Evolutionary conservation across 1,284 basidiomycete species (phyloP), one percentile per base, ranked within the genome.

Genomic region (Pseudozyma pruni): DNA sequence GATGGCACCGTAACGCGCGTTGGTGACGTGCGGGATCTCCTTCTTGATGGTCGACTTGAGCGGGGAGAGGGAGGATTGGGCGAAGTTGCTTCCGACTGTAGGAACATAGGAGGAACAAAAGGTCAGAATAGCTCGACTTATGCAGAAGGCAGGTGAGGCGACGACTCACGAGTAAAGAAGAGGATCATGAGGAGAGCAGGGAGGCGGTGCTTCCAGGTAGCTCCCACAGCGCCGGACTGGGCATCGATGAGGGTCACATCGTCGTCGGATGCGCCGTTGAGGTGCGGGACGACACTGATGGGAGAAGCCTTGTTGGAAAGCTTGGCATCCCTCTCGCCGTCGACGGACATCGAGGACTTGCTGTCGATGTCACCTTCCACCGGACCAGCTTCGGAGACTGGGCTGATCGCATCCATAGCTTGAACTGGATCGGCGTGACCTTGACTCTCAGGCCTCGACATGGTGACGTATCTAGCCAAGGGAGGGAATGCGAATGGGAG

Each of bases 1-100:
- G 57, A 86, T 85, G 59, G 83, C 84, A 45, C 84, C 86, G 51
- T 87, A 87, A 62, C 89, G 89, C 78, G 89, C 87, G 33, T 85
- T 87, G 84, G 88, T 89, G 79, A 86, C 76, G 11, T 47, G 41
- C 2, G 41, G 31, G 29, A 67, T 56, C 50, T 84, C 47, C 44
- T 74, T 75, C 33, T 72, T 69, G 38, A 83, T 64, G 1, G 82
- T 84, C 13, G 75, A 76, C 55, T 84, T 84, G 22, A 84, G 66
- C 3, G 83, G 83, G 16, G 78, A 72, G 2, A 83, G 51, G 6
- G 79, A 75, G 20, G 55, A 72, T 58, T 35, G 72, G 9, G 41
- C 54, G 46, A 43, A 79, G 50, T 55, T 78, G 78, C 39, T 78
- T 50, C 40, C 63, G 11, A 67, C 17, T 19, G 34, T n/a, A n/a